Percentiles rank a stretch among this genome's conserved stretches.
Evolutionary conservation across 148 eudicot genomes (phyloP).

Genomic region (Cornus kousa): DNA sequence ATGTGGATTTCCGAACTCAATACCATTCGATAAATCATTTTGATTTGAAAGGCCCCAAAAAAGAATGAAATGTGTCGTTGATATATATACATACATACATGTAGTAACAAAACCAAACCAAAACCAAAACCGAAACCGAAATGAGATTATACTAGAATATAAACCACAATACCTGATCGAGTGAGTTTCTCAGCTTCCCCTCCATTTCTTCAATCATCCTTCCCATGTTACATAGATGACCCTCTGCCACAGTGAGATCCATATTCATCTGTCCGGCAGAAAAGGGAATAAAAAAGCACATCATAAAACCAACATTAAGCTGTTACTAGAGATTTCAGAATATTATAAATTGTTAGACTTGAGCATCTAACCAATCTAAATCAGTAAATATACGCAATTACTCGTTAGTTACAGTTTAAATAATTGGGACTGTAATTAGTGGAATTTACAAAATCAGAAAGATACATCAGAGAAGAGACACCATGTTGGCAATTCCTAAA

Average conservation of each 20-base stretch:
- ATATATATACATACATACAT: constrained; percentile 1
- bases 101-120: not conserved
- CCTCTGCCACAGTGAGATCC: constrained; percentile 81
- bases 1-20: not conserved
- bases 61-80: not conserved
- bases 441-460: too few relatives aligned
- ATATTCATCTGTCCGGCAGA: constrained; percentile 64
- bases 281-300: not conserved
- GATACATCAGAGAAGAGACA: too few relatives aligned
- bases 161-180: constrained; percentile 74
- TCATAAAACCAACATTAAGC: too few relatives aligned
- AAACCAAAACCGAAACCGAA: not conserved
- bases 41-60: not conserved
- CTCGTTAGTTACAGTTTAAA: too few relatives aligned
- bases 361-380: too few relatives aligned
- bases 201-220: constrained; percentile 98
- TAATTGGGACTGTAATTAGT: too few relatives aligned
- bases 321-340: too few relatives aligned
- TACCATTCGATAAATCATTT: not conserved
- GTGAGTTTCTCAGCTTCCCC: constrained; percentile 82
- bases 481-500: not conserved
- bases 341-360: too few relatives aligned
- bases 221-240: constrained; percentile 98
- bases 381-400: too few relatives aligned
- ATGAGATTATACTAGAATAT: not conserved